Conservation (phyloP, 2,329 filamentous ascomycete species). For the Ambrosiella xylebori region DNA sequence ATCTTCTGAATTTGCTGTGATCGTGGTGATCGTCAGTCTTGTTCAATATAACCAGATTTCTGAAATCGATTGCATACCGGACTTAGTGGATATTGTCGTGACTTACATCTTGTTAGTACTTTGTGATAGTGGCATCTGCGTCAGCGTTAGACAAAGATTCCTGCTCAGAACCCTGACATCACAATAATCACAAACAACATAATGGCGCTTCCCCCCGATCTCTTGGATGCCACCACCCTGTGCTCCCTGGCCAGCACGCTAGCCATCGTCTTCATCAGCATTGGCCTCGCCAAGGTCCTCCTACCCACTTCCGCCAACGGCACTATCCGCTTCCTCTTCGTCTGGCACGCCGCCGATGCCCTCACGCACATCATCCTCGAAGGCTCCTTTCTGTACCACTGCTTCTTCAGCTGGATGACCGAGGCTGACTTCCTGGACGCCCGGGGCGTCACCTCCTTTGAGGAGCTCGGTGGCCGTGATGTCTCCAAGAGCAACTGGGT, state of each 20-base stretch:
- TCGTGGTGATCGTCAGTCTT: too few species aligned
- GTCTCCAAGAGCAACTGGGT: constrained; percentile 8
- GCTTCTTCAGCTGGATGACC: constrained; percentile 52
- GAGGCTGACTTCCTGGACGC: constrained; percentile 11
- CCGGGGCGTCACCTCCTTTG: constrained; percentile 2
- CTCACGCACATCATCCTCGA: constrained; percentile 85
- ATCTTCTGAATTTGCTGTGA: too few species aligned
- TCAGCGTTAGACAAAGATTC: too few species aligned
- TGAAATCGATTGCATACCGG: too few species aligned
- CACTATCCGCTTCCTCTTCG: constrained; percentile 60
- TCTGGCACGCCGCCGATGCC: constrained; percentile 90
- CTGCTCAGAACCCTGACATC: neutral
- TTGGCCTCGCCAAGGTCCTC: constrained; percentile 18
- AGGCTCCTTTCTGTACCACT: constrained; percentile 82
- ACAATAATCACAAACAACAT: neutral
- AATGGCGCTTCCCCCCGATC: constrained; percentile 29
- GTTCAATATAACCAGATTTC: too few species aligned
- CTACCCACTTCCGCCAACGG: constrained; percentile 33
- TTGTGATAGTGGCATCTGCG: too few species aligned
- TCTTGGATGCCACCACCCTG: constrained; percentile 44
- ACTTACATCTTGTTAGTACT: too few species aligned
- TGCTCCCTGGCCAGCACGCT: constrained; percentile 39
- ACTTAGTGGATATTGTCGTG: too few species aligned
- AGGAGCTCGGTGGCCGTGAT: constrained; percentile 11
- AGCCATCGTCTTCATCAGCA: constrained; percentile 24